A percentile compares a stretch with the other conserved stretches of the same genome.
Evolutionary conservation across 345 rosid genomes (phyloP).

Genomic region (Sisymbrium altissimum): DNA sequence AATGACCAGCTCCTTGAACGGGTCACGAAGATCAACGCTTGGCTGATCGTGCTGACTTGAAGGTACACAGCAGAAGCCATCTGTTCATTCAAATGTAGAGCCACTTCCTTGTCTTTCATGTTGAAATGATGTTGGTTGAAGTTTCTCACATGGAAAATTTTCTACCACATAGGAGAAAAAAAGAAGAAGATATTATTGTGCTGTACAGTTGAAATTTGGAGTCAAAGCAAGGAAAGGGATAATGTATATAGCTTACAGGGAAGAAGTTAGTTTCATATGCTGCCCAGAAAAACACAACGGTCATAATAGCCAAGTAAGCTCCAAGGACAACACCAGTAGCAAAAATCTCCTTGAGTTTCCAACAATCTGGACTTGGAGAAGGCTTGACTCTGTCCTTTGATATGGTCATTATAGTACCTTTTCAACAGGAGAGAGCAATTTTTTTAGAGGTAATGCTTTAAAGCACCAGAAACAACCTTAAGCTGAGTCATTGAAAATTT

Average conservation of each 20-base stretch:
- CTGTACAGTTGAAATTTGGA: background rate
- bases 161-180: slow-evolving; percentile 19
- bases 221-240: background rate
- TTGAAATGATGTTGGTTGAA: slow-evolving; percentile 40
- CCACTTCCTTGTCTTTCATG: slow-evolving; percentile 27
- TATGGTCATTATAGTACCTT: slow-evolving; percentile 66
- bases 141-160: slow-evolving; percentile 38
- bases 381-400: slow-evolving; percentile 62
- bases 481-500: background rate
- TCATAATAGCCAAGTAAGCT: slow-evolving; percentile 53
- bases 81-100: slow-evolving; percentile 31
- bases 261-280: slow-evolving; percentile 56
- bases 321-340: slow-evolving; percentile 59
- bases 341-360: slow-evolving; percentile 61
- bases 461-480: background rate
- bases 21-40: slow-evolving; percentile 75
- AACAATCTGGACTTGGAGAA: slow-evolving; percentile 55
- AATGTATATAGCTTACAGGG: slow-evolving; percentile 29
- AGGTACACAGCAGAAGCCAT: slow-evolving; percentile 56
- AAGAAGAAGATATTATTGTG: background rate
- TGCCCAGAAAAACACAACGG: slow-evolving; percentile 54
- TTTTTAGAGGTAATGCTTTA: background rate
- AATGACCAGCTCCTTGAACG: slow-evolving; percentile 64
- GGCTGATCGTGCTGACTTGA: slow-evolving; percentile 70
- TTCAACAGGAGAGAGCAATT: background rate